Evolutionary conservation across 345 rosid genomes (phyloP).

Genomic region (Orychophragmus violaceus): DNA sequence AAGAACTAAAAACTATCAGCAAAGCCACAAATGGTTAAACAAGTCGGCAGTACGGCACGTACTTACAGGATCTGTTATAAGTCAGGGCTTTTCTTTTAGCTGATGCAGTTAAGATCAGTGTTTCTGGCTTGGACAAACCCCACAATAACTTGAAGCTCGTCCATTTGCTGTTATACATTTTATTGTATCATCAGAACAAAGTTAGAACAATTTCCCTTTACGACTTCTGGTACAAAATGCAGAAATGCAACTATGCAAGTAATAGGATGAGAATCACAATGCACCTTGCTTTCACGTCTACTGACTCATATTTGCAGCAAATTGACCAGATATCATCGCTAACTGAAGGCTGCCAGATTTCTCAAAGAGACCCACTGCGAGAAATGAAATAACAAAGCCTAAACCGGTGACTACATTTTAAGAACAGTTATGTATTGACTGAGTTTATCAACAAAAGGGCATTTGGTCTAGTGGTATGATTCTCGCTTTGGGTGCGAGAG

Average conservation of each 20-base stretch:
- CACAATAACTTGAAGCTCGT: too few species aligned
- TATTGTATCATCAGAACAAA: too few species aligned
- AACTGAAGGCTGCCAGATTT: background rate
- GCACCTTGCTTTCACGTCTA: background rate
- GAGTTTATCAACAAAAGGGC: constrained; percentile 24
- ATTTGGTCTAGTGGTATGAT: too few species aligned
- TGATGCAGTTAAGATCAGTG: constrained; percentile 35
- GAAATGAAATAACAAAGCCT: background rate
- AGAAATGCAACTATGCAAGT: background rate
- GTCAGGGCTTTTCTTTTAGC: constrained; percentile 19
- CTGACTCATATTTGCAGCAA: background rate
- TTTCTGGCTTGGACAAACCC: constrained; percentile 23
- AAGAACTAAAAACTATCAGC: constrained; percentile 17
- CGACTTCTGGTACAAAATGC: background rate
- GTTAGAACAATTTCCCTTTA: background rate
- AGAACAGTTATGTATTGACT: background rate
- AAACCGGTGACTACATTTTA: background rate
- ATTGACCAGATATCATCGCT: background rate
- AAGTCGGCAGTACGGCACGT: too few species aligned
- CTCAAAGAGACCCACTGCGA: background rate
- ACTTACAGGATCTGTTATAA: constrained; percentile 13
- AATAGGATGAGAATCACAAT: background rate
- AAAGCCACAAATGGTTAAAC: constrained; percentile 23
- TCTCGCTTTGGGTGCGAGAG: too few species aligned
- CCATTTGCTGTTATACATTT: too few species aligned